Conservation (phyloP, 2,329 filamentous ascomycete genomes). For the Cucurbitaria berberidis region DNA sequence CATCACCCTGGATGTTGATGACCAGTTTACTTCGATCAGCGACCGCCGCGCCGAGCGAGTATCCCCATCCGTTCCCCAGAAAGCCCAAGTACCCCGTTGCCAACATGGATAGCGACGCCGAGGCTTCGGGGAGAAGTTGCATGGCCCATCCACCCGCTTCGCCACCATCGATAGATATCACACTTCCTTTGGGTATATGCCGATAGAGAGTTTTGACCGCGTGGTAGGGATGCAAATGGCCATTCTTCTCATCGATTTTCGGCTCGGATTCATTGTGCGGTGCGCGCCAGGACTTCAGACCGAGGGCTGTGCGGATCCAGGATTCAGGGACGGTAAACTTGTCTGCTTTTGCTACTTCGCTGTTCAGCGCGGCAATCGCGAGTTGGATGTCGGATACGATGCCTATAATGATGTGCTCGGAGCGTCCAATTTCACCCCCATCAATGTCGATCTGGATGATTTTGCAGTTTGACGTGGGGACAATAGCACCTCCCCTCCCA, state of each 20-base stretch:
- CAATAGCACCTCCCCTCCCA: slow-evolving; percentile 46
- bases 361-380: slow-evolving; percentile 40
- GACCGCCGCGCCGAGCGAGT: slow-evolving; percentile 52
- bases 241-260: slow-evolving; percentile 28
- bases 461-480: slow-evolving; percentile 47
- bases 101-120: slow-evolving; percentile 33
- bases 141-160: slow-evolving; percentile 48
- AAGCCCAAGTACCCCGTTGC: slow-evolving; percentile 53
- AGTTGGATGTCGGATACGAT: slow-evolving; percentile 51
- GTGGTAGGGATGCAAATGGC: slow-evolving; percentile 53
- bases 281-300: slow-evolving; percentile 24
- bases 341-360: slow-evolving; percentile 9
- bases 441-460: slow-evolving; percentile 54
- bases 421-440: slow-evolving; percentile 52
- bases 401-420: slow-evolving; percentile 49
- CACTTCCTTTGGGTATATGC: slow-evolving; percentile 41
- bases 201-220: slow-evolving; percentile 49
- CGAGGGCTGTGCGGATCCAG: slow-evolving; percentile 36
- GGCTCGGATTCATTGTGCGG: slow-evolving; percentile 33
- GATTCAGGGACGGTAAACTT: slow-evolving; percentile 24
- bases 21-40: slow-evolving; percentile 49
- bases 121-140: slow-evolving; percentile 33
- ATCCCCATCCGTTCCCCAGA: slow-evolving; percentile 56
- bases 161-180: slow-evolving; percentile 53
- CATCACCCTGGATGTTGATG: slow-evolving; percentile 56